Base-by-base conservation (phyloP, 2,329 filamentous ascomycete species). In the Thielaviopsis populi region DNA sequence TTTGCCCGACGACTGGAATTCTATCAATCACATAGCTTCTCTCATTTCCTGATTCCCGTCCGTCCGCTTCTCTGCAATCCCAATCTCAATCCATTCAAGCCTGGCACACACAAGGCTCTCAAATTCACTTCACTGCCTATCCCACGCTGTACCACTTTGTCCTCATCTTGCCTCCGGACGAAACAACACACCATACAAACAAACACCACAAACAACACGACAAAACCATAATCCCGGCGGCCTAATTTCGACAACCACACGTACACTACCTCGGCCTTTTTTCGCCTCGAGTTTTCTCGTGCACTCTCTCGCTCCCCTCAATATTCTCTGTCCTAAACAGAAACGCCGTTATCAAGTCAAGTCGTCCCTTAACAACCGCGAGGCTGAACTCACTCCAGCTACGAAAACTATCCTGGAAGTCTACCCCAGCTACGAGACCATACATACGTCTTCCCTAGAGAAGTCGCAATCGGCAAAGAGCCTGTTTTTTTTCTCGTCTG, bases 1-100 rank as follows among this genome's bases (percentile, higher is more conserved):
- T 42, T 22, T 17, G 62, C 54, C 54, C 54, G 59, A 53, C 54
- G 24, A 33, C 53, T 50, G 53, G 54, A 63, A 63, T 63, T 63
- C 54, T 50, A 37, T 33, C 40, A 59, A 33, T 59, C 43, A 59
- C 30, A n/a, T 63, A 27, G 53, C 41, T 50, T 41, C 15, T 37
- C 50, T 33, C 30, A 40, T 27, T 58, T 60, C 24, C 30, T 30
- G 53, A 15, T 59, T 60, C n/a, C 24, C 6, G 3, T n/a, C 27
- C 30, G 15, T 54, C 22, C 11, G 30, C 40, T 41, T 42, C 27
- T 30, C 43, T 63, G 15, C 41, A 17, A 17, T 59, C 19, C 33
- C 41, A 2, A 37, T 59, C 19, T 33, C 43, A 15, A 22, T 22
- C 43, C 43, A 15, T 33, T 22, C 17, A 33, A 19, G 2, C 27